Percentiles rank a stretch among this genome's conserved stretches.
Evolutionary conservation across 331 rosid species (phyloP).

Genomic region (Quercus lobata): DNA sequence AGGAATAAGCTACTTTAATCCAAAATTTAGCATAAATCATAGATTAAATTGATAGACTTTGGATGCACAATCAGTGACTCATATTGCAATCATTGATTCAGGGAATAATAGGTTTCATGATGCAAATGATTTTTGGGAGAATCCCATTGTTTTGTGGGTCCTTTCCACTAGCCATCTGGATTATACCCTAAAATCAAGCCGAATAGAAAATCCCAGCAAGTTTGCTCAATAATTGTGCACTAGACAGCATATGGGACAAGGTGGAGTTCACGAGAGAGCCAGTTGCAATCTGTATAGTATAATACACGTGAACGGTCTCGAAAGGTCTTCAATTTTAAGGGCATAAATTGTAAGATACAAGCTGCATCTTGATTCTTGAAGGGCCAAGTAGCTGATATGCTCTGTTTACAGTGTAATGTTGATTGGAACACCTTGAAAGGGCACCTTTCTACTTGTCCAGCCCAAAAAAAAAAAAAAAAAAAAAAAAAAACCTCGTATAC

Average conservation of each 20-base stretch:
- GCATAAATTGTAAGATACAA: conserved; percentile 4
- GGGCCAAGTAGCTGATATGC: neutral
- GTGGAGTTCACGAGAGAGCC: neutral
- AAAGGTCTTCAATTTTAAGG: neutral
- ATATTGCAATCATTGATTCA: neutral
- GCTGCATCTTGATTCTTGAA: neutral
- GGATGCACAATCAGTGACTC: neutral
- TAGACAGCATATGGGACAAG: neutral
- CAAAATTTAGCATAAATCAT: neutral
- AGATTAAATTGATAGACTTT: neutral
- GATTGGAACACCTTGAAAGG: neutral
- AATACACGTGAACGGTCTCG: neutral
- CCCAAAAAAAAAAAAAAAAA: too few species aligned
- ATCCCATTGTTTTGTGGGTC: neutral
- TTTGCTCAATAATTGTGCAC: neutral
- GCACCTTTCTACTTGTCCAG: neutral
- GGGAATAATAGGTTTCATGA: neutral
- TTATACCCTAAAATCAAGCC: neutral
- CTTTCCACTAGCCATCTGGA: neutral
- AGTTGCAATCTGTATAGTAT: neutral
- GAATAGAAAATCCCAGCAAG: neutral
- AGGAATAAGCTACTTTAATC: neutral
- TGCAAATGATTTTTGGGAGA: neutral
- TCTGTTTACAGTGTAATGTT: neutral
- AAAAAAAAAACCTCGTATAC: neutral